Evolutionary conservation across 225 moss, liverwort and hornwort species (phyloP).

Genomic region (Lunularia cruciata): DNA sequence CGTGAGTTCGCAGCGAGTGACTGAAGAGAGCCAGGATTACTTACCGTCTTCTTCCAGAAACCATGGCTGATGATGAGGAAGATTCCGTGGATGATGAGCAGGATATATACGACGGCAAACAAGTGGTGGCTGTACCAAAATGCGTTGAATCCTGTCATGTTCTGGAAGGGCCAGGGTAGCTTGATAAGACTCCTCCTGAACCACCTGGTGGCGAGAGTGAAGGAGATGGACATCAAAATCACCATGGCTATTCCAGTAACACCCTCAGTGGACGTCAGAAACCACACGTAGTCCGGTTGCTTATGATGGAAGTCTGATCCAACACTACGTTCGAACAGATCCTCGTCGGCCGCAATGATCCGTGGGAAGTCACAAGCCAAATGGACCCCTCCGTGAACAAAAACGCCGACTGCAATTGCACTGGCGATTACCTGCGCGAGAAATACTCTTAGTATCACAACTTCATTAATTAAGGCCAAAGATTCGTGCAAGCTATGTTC

Average conservation of each 20-base stretch:
- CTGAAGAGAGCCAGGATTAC: too few species aligned
- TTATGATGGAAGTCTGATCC: conserved; percentile 54
- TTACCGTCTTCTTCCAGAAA: conserved; percentile 68
- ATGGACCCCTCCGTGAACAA: conserved; percentile 56
- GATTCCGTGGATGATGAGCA: conserved; percentile 71
- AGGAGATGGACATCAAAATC: conserved; percentile 70
- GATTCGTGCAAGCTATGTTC: neutral
- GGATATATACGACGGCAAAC: conserved; percentile 79
- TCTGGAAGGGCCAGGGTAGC: conserved; percentile 87
- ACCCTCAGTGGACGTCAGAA: conserved; percentile 60
- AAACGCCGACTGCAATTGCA: conserved; percentile 54
- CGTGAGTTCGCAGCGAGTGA: neutral
- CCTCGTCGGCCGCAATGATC: conserved; percentile 30
- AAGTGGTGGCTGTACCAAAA: conserved; percentile 99
- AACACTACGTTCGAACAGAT: conserved; percentile 46
- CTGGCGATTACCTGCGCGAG: conserved; percentile 66
- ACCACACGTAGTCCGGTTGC: conserved; percentile 54
- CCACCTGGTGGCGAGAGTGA: conserved; percentile 77
- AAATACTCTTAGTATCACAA: too few species aligned
- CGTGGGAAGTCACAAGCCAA: conserved; percentile 73
- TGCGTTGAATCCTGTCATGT: conserved; percentile 89
- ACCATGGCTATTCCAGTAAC: conserved; percentile 74
- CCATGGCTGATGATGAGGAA: conserved; percentile 65
- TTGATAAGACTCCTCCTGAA: conserved; percentile 84
- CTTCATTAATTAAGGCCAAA: neutral